Conservation (phyloP, 208 protist species). For the Leishmania lainsoni region DNA sequence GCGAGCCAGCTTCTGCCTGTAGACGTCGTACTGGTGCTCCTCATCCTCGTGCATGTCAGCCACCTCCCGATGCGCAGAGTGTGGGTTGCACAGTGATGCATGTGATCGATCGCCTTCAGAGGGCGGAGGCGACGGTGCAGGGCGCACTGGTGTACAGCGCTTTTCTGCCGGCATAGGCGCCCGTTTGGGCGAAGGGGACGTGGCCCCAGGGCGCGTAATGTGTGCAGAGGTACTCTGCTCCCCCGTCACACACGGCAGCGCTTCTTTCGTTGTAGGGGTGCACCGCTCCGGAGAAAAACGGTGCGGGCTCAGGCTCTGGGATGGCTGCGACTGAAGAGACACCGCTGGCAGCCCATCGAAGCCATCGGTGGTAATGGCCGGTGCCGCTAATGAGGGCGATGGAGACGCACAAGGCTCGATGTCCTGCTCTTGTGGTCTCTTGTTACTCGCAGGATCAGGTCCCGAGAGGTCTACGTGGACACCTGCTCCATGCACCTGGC, state of each 20-base stretch:
- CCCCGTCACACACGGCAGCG: too few relatives aligned
- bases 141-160: background rate
- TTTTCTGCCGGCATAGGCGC: background rate
- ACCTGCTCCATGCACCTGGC: too few relatives aligned
- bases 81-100: background rate
- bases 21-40: slow-evolving; percentile 23
- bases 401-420: background rate
- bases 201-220: background rate
- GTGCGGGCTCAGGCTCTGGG: background rate
- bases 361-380: background rate
- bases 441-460: background rate
- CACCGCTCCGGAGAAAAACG: background rate
- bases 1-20: slow-evolving; percentile 23
- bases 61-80: background rate
- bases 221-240: background rate
- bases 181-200: background rate
- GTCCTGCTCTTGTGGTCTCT: background rate
- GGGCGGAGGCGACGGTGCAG: background rate
- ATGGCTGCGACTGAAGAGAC: background rate
- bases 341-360: background rate
- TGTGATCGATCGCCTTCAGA: background rate
- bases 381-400: background rate
- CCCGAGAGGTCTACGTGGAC: background rate
- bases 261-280: background rate
- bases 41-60: slow-evolving; percentile 2